Percentiles rank a stretch among this genome's conserved stretches.
Evolutionary conservation across 441 rosid genomes (phyloP).

Genomic region (Capsella rubella): DNA sequence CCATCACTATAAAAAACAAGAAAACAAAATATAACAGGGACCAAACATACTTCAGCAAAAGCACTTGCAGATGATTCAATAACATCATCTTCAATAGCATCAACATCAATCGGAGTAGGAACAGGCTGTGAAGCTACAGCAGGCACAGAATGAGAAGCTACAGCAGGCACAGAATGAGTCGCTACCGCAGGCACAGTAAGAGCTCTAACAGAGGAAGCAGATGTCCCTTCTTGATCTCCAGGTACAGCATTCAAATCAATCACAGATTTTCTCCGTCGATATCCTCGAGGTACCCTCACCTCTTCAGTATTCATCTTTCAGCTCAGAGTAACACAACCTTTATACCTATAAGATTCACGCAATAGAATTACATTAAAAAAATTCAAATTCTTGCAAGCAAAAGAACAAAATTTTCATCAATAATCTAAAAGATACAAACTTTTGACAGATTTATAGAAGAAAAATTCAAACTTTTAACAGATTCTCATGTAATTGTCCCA

Average conservation of each 20-base stretch:
- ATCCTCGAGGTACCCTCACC: slow-evolving; percentile 54
- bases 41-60: slow-evolving; percentile 73
- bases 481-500: not conserved
- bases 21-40: not conserved
- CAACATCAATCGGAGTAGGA: slow-evolving; percentile 75
- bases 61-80: slow-evolving; percentile 81
- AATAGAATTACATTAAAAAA: not conserved
- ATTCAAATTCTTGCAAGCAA: not conserved
- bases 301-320: slow-evolving; percentile 67
- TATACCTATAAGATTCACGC: slow-evolving; percentile 4
- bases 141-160: slow-evolving; percentile 35
- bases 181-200: slow-evolving; percentile 43
- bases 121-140: slow-evolving; percentile 30
- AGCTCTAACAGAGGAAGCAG: slow-evolving; percentile 46
- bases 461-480: not conserved
- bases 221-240: slow-evolving; percentile 74
- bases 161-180: slow-evolving; percentile 14
- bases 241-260: slow-evolving; percentile 72
- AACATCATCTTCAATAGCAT: slow-evolving; percentile 92
- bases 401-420: not conserved
- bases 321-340: slow-evolving; percentile 15
- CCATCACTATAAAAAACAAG: not conserved
- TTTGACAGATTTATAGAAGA: not conserved
- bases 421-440: not conserved
- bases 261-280: slow-evolving; percentile 64